Conservation (phyloP, 2,329 filamentous ascomycete genomes). For the Metarhizium rileyi region DNA sequence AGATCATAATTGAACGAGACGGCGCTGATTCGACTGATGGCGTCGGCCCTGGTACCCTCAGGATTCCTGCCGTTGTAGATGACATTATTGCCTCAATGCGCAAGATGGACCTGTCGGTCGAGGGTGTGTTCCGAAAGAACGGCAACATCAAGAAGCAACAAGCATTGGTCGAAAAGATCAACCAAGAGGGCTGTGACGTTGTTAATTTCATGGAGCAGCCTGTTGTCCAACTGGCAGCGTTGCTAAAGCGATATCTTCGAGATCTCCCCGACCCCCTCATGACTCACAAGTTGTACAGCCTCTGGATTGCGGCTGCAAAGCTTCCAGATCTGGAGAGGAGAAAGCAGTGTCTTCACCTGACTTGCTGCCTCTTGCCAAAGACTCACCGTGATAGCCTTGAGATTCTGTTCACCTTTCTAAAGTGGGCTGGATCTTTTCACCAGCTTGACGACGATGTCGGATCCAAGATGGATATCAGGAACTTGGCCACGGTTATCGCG, state of each 20-base stretch:
- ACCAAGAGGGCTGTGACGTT: constrained; percentile 73
- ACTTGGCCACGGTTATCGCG: constrained; percentile 92
- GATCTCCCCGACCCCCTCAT: constrained; percentile 90
- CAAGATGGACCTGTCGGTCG: constrained; percentile 97
- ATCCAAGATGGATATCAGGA: constrained; percentile 98
- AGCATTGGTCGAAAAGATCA: constrained; percentile 77
- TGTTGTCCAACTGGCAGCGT: constrained; percentile 85
- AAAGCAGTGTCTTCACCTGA: constrained; percentile 76
- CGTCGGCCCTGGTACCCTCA: constrained; percentile 81
- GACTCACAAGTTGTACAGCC: constrained; percentile 85
- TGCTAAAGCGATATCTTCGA: constrained; percentile 90
- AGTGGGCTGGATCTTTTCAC: constrained; percentile 95
- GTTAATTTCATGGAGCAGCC: constrained; percentile 82
- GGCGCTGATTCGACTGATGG: constrained; percentile 97
- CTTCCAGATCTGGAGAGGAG: constrained; percentile 73
- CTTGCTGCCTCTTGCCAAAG: constrained; percentile 88
- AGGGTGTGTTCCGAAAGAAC: constrained; percentile 98
- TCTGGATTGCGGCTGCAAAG: constrained; percentile 87
- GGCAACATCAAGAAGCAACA: constrained; percentile 93
- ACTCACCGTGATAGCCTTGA: constrained; percentile 88
- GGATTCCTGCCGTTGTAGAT: constrained; percentile 90
- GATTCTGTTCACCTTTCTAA: constrained; percentile 89
- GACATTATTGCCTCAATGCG: constrained; percentile 91
- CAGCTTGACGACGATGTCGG: constrained; percentile 94
- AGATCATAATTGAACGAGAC: constrained; percentile 82